Conservation (phyloP, 2,329 filamentous ascomycete genomes). For the Zymoseptoria passerinii region DNA sequence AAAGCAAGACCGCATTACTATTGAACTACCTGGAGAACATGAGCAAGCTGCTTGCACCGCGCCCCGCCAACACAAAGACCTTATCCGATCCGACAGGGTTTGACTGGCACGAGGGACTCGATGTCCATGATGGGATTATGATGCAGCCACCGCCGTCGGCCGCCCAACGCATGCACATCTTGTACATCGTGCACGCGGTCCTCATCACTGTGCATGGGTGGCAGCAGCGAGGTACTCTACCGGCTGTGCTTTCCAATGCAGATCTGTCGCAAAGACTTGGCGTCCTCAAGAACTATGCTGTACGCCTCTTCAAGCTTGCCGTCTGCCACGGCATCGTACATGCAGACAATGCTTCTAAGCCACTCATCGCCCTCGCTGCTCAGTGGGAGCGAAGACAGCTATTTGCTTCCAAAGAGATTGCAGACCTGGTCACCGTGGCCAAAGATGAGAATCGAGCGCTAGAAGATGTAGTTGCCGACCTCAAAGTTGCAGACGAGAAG, state of each 20-base stretch:
- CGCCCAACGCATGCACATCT: constrained; percentile 16
- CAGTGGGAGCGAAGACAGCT: constrained; percentile 1
- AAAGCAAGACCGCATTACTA: constrained; percentile 7
- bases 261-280: background rate
- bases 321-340: constrained; percentile 1
- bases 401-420: constrained; percentile 1
- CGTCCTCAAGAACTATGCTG: background rate
- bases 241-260: background rate
- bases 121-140: constrained; percentile 1
- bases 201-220: constrained; percentile 4
- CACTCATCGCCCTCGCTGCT: background rate
- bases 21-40: constrained; percentile 13
- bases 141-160: constrained; percentile 13
- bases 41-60: constrained; percentile 9
- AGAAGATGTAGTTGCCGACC: background rate
- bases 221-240: background rate
- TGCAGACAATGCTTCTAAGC: constrained; percentile 1
- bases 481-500: constrained; percentile 2
- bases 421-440: background rate
- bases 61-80: background rate
- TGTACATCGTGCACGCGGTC: constrained; percentile 17
- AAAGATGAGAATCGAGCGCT: constrained; percentile 2
- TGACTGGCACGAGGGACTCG: constrained; percentile 11
- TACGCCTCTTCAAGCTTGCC: constrained; percentile 2
- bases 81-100: background rate